Conservation (phyloP, 2,329 filamentous ascomycete species). For the Nannizziopsis arthrosporioides region DNA sequence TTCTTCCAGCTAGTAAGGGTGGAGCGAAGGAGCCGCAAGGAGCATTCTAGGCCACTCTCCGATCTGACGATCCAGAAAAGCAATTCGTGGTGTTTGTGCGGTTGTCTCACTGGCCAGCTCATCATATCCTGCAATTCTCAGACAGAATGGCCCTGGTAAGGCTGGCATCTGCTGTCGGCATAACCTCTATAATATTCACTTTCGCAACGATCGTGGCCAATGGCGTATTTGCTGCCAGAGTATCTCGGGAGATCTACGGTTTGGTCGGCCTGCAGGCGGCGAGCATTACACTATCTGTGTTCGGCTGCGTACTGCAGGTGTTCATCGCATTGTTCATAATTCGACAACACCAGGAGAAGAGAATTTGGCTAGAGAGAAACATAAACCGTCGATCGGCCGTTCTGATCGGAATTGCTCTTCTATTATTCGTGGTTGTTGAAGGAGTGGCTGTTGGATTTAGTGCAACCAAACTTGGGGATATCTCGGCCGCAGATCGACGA, state of each 20-base stretch:
- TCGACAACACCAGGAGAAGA: not conserved
- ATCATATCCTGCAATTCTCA: not conserved
- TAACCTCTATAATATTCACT: not conserved
- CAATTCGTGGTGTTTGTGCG: no score
- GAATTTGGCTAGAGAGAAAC: not conserved
- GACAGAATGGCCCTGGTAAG: slow-evolving; percentile 1
- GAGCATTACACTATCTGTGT: slow-evolving; percentile 1
- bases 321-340: slow-evolving; percentile 1
- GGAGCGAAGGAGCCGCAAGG: no score
- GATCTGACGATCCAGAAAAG: no score
- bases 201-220: slow-evolving; percentile 7
- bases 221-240: slow-evolving; percentile 3
- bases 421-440: slow-evolving; percentile 1
- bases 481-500: not conserved
- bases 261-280: slow-evolving; percentile 4
- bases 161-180: slow-evolving; percentile 1
- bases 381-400: not conserved
- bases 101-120: no score
- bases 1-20: no score
- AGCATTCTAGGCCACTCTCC: no score
- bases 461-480: slow-evolving; percentile 2
- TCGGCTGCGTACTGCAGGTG: slow-evolving; percentile 2
- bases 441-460: slow-evolving; percentile 8
- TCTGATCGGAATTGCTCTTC: not conserved
- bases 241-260: slow-evolving; percentile 4